These are phyloP conservation scores for Radiomyces spectabilis DNA, from an alignment of 192 early-diverging fungal genomes.

Conservation along the genomic window DNA sequence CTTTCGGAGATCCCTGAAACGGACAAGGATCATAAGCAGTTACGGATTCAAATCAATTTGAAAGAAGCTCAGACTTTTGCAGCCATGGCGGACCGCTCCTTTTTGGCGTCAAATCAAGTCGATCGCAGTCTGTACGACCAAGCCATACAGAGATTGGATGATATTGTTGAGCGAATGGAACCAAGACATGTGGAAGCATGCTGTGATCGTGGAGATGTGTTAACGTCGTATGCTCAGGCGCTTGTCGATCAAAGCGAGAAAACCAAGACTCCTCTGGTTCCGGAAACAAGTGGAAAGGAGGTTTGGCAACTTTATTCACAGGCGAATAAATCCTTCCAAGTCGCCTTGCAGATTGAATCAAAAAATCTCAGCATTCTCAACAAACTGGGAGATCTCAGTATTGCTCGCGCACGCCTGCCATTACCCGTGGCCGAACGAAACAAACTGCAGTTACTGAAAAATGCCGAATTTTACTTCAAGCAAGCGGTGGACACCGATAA, in stretches of 20 bases:
- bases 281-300: slow-evolving; percentile 12
- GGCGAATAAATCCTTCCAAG: slow-evolving; percentile 34
- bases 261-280: neutral
- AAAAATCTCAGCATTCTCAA: slow-evolving; percentile 42
- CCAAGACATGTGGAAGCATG: slow-evolving; percentile 41
- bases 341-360: slow-evolving; percentile 36
- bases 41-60: slow-evolving; percentile 34
- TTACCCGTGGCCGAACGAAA: slow-evolving; percentile 34
- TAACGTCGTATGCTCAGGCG: slow-evolving; percentile 38
- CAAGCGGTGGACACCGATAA: slow-evolving; percentile 36
- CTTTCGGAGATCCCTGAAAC: slow-evolving; percentile 24
- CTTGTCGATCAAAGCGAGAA: slow-evolving; percentile 6
- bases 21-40: slow-evolving; percentile 27
- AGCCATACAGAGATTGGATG: slow-evolving; percentile 32
- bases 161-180: slow-evolving; percentile 26
- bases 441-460: slow-evolving; percentile 36
- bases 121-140: slow-evolving; percentile 21
- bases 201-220: slow-evolving; percentile 48
- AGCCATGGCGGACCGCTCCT: slow-evolving; percentile 38
- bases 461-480: slow-evolving; percentile 44
- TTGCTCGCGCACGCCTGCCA: slow-evolving; percentile 28
- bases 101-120: slow-evolving; percentile 29
- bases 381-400: slow-evolving; percentile 44
- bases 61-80: slow-evolving; percentile 37
- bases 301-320: slow-evolving; percentile 37